Base-by-base conservation (phyloP, 176 grass and related monocot genomes). In the Carex myosuroides region DNA sequence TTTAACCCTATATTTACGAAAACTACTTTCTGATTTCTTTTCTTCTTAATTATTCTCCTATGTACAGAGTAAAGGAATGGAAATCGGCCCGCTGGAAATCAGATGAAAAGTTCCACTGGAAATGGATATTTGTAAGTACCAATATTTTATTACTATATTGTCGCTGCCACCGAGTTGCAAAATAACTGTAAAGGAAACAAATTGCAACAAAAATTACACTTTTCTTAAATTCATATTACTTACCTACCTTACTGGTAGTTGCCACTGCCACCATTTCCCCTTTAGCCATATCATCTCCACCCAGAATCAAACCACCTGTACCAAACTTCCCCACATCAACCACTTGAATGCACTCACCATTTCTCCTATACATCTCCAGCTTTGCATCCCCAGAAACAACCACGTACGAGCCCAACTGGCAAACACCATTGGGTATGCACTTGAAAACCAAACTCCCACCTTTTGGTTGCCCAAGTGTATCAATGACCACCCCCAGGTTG, bases 191-290 rank as follows among this genome's bases (percentile, higher is more conserved):
- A 50, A 63, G 8, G 55, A 64, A 46, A 81, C 32, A 81, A 39
- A 14, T 75, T 64, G 4, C n/a, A 81, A 81, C 55, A 42, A 60
- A 60, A 81, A 22, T 59, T 2, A 14, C 3, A 63, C 33, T 67
- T 54, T 1, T 6, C 11, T 68, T 50, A 50, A 44, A 66, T 44
- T 39, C 20, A 54, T 50, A 48, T 32, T 67, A 98, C 89, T 7
- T 98, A 94, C 92, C 91, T 98, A 98, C 95, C 92, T 98, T 94
- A 91, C 94, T 90, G 94, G 92, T 85, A 41, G 92, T 95, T 74
- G 95, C 89, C 1, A 98, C 54, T 52, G 84, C 90, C 85, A 91
- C 53, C 22, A 95, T 60, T 0, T 89, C 83, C 32, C 85, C 71
- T 33, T 13, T 88, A 42, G 87, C 87, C 61, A 86, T 81, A 67